Percentiles rank a stretch among this genome's conserved stretches.
Evolutionary conservation across 2,329 filamentous ascomycete species (phyloP).

Genomic region (Myriosclerotinia duriaeana): DNA sequence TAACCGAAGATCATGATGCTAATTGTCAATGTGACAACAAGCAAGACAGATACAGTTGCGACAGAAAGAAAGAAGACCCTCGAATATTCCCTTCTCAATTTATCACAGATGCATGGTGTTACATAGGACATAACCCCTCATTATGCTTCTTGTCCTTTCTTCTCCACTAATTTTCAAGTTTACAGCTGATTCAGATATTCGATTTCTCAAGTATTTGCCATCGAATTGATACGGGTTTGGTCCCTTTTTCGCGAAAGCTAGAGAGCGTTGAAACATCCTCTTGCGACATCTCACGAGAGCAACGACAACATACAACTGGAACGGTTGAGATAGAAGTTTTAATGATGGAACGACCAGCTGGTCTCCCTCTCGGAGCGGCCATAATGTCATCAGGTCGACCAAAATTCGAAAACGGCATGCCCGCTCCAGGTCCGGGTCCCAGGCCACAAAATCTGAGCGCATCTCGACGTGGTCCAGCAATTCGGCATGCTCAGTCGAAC

Average conservation of each 20-base stretch:
- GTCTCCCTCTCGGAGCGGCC: constrained; percentile 40
- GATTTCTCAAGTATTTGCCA: constrained; percentile 13
- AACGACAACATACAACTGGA: constrained; percentile 18
- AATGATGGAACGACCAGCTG: constrained; percentile 40
- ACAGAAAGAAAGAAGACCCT: constrained; percentile 6
- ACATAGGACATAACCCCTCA: constrained; percentile 14
- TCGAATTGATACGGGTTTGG: constrained; percentile 21
- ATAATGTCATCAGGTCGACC: constrained; percentile 43
- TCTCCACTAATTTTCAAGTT: constrained; percentile 11
- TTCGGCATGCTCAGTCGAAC: constrained; percentile 48
- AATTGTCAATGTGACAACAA: constrained; percentile 23
- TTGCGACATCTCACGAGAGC: constrained; percentile 16
- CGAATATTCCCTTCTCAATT: constrained; percentile 11
- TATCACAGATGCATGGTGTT: constrained; percentile 18
- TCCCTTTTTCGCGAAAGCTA: constrained; percentile 24
- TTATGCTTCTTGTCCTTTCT: constrained; percentile 18
- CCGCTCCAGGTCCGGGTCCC: constrained; percentile 40
- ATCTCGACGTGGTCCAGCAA: constrained; percentile 30
- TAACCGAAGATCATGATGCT: constrained; percentile 19
- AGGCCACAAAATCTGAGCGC: constrained; percentile 45
- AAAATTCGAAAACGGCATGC: constrained; percentile 44
- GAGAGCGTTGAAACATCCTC: constrained; percentile 22
- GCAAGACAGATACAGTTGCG: not conserved
- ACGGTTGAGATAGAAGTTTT: constrained; percentile 22
- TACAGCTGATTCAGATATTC: constrained; percentile 15